phyloP scores from a whole-genome alignment of 306 rosid species.

The Dryas octopetala region DNA sequence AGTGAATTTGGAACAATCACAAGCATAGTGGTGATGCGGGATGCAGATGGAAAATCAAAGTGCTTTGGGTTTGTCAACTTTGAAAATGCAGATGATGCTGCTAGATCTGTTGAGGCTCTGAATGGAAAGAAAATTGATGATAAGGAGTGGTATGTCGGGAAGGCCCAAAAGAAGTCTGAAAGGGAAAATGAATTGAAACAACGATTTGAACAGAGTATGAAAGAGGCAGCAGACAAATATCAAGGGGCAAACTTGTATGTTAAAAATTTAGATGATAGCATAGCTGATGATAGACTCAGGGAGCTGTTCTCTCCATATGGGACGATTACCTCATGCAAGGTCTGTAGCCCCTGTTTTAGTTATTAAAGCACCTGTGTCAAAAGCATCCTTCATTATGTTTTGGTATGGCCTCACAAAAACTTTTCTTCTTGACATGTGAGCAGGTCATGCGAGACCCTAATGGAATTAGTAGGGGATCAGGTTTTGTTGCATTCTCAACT shows the following conservation, averaged over 20 bases:
- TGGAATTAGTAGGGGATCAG: conserved; percentile 92
- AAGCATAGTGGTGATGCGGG: conserved; percentile 92
- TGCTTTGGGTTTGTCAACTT: conserved; percentile 97
- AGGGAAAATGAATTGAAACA: conserved; percentile 74
- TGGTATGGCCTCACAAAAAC: conserved; percentile 8
- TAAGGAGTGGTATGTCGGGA: conserved; percentile 89
- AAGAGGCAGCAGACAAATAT: conserved; percentile 90
- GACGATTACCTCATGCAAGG: conserved; percentile 88
- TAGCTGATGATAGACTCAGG: conserved; percentile 68
- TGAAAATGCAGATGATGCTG: conserved; percentile 84
- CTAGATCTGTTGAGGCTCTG: conserved; percentile 74
- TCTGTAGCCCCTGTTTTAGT: conserved; percentile 26
- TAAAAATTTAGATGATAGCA: conserved; percentile 79
- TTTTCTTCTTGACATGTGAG: conserved; percentile 24
- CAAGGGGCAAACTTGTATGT: conserved; percentile 89
- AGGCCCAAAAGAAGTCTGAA: conserved; percentile 94
- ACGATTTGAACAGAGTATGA: conserved; percentile 83
- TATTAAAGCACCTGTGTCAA: not conserved
- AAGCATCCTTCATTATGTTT: not conserved
- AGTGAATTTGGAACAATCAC: conserved; percentile 80
- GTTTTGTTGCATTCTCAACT: conserved; percentile 93
- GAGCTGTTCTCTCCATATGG: conserved; percentile 81
- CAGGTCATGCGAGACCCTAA: conserved; percentile 98
- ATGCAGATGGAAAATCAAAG: conserved; percentile 87
- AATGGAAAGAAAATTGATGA: conserved; percentile 76